Conservation (phyloP, 805 yeast species). For the Candida silvatica region DNA sequence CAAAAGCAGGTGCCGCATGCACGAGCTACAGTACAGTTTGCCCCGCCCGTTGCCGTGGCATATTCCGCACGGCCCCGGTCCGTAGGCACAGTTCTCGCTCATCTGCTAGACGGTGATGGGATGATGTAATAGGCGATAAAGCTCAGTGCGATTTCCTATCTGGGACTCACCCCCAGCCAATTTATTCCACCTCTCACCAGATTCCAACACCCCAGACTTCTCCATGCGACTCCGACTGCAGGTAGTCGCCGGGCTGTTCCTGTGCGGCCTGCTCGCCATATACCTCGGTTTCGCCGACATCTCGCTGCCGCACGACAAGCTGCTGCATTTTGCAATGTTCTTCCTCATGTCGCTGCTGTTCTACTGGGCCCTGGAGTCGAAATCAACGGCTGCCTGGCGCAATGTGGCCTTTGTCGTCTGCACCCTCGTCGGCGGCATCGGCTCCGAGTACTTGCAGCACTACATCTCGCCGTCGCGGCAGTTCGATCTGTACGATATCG, state of each 20-base stretch:
- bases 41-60: too few relatives aligned
- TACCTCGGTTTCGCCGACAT: constrained; percentile 46
- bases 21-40: constrained; percentile 20
- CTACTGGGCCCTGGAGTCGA: constrained; percentile 35
- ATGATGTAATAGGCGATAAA: too few relatives aligned
- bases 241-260: too few relatives aligned
- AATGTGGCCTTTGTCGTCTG: constrained; percentile 30
- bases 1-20: constrained; percentile 19
- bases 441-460: constrained; percentile 41
- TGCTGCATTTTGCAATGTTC: constrained; percentile 37
- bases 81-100: too few relatives aligned
- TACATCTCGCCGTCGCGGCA: constrained; percentile 33
- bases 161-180: too few relatives aligned
- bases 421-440: constrained; percentile 34
- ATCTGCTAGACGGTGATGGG: too few relatives aligned
- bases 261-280: constrained; percentile 13
- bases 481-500: constrained; percentile 31
- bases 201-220: too few relatives aligned
- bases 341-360: constrained; percentile 36
- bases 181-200: too few relatives aligned
- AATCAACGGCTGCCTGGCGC: constrained; percentile 23
- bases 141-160: too few relatives aligned
- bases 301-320: constrained; percentile 37
- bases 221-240: too few relatives aligned
- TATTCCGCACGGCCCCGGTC: too few relatives aligned